phyloP scores from a whole-genome alignment of 2,329 filamentous ascomycete genomes.

The Ceratocystis cacaofunesta region DNA sequence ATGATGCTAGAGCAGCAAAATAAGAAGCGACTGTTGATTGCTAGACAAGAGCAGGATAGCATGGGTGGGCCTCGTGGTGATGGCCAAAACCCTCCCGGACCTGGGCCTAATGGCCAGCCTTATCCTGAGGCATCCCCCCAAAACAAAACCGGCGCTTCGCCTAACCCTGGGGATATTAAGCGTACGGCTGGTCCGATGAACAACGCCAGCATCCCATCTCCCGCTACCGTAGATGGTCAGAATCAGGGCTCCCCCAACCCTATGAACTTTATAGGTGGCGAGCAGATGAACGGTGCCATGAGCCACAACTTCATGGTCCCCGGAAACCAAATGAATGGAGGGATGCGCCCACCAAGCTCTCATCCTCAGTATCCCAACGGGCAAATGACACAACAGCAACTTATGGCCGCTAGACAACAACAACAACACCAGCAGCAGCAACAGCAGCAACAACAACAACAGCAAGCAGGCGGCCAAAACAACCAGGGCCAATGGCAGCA shows the following conservation, averaged over 20 bases:
- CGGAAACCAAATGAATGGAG: constrained; percentile 41
- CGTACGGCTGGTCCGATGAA: constrained; percentile 61
- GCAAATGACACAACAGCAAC: constrained; percentile 46
- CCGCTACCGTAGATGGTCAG: constrained; percentile 50
- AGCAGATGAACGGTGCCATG: constrained; percentile 43
- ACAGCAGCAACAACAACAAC: constrained; percentile 25
- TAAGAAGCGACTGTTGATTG: constrained; percentile 74
- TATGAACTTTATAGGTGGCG: constrained; percentile 45
- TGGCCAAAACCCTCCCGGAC: constrained; percentile 37
- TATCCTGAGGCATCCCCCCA: constrained; percentile 58
- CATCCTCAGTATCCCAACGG: constrained; percentile 44
- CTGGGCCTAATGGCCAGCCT: constrained; percentile 44
- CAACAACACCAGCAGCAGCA: constrained; percentile 19
- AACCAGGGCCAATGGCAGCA: constrained; percentile 30
- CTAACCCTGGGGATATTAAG: constrained; percentile 67
- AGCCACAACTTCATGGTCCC: constrained; percentile 42
- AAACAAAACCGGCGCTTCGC: constrained; percentile 54
- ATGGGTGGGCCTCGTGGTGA: constrained; percentile 34
- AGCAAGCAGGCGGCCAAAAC: constrained; percentile 21
- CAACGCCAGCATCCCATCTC: constrained; percentile 53
- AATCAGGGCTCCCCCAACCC: constrained; percentile 51
- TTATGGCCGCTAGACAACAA: constrained; percentile 37
- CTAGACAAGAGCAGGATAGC: constrained; percentile 60
- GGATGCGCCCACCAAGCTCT: constrained; percentile 54
- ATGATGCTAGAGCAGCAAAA: constrained; percentile 81